phyloP scores from a whole-genome alignment of 2,329 filamentous ascomycete species.

The Colletotrichum tamarilloi region DNA sequence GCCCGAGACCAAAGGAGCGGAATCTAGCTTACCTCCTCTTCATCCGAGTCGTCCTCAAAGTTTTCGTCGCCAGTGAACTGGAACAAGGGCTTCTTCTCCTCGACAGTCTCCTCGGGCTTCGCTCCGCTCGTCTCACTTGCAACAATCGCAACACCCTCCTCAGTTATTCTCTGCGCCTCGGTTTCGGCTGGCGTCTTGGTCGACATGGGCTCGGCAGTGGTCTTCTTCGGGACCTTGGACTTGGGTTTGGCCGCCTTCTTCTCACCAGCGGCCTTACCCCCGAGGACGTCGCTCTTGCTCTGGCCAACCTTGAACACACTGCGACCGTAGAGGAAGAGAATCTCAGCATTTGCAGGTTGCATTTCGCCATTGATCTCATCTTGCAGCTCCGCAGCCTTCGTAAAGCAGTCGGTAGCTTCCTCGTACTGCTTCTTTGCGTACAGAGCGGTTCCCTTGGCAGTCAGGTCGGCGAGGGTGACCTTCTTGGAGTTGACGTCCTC shows the following conservation, averaged over 20 bases:
- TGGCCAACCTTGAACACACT: slow-evolving; percentile 95
- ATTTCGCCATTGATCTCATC: slow-evolving; percentile 93
- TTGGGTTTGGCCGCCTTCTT: slow-evolving; percentile 50
- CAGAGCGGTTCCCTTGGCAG: slow-evolving; percentile 82
- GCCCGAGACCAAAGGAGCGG: not conserved
- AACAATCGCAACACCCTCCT: slow-evolving; percentile 57
- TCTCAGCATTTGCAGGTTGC: slow-evolving; percentile 88
- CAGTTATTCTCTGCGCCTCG: slow-evolving; percentile 54
- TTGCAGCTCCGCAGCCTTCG: slow-evolving; percentile 89
- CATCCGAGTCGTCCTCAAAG: slow-evolving; percentile 85
- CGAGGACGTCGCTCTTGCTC: slow-evolving; percentile 93
- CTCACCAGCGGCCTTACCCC: slow-evolving; percentile 77
- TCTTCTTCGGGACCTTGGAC: slow-evolving; percentile 52
- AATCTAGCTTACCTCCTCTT: slow-evolving; percentile 66
- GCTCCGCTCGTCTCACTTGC: slow-evolving; percentile 57
- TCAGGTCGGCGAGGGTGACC: slow-evolving; percentile 80
- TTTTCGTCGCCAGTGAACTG: slow-evolving; percentile 96
- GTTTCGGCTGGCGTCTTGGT: slow-evolving; percentile 46
- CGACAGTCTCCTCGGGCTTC: slow-evolving; percentile 49
- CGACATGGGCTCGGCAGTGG: slow-evolving; percentile 44
- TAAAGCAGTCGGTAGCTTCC: slow-evolving; percentile 87
- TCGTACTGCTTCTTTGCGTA: slow-evolving; percentile 92
- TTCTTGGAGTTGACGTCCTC: slow-evolving; percentile 62
- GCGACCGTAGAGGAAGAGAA: slow-evolving; percentile 94
- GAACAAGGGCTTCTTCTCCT: slow-evolving; percentile 81